Conservation (phyloP, 257 asterid species). For the Plantago elongata region DNA sequence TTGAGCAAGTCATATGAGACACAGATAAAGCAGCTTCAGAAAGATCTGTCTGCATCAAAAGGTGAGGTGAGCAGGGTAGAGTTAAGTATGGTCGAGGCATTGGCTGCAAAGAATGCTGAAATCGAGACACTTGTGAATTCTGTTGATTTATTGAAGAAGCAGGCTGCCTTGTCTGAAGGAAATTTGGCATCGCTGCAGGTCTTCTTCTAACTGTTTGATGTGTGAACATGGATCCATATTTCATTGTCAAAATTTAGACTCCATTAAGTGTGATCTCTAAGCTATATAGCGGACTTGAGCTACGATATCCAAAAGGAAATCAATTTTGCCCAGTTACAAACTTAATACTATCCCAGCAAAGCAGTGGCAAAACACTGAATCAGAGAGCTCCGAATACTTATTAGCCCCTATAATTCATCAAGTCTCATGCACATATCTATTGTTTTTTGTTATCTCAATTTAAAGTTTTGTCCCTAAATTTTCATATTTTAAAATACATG, state of each 20-base stretch:
- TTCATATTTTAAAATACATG: background rate
- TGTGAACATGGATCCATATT: constrained; percentile 14
- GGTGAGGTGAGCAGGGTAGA: constrained; percentile 78
- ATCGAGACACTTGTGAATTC: constrained; percentile 80
- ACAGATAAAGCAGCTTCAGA: constrained; percentile 78
- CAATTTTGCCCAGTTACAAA: background rate
- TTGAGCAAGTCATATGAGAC: constrained; percentile 80
- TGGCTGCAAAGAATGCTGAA: constrained; percentile 94
- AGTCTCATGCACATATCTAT: constrained; percentile 14
- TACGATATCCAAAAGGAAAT: background rate
- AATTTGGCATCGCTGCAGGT: constrained; percentile 91
- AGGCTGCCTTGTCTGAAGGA: constrained; percentile 89
- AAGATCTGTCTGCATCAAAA: constrained; percentile 67
- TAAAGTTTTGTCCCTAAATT: constrained; percentile 10
- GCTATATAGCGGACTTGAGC: constrained; percentile 8
- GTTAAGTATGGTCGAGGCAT: constrained; percentile 80
- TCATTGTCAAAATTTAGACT: constrained; percentile 2
- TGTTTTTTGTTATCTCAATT: constrained; percentile 15
- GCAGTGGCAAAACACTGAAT: no score
- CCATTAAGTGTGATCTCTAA: constrained; percentile 14
- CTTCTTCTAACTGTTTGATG: constrained; percentile 13
- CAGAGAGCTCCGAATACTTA: constrained; percentile 5
- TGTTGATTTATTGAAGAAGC: constrained; percentile 78
- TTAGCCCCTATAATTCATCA: constrained; percentile 11
- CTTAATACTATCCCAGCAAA: background rate